These are phyloP conservation scores for Canna indica DNA, from an alignment of 176 grass and related monocot genomes.

Conservation along the genomic window DNA sequence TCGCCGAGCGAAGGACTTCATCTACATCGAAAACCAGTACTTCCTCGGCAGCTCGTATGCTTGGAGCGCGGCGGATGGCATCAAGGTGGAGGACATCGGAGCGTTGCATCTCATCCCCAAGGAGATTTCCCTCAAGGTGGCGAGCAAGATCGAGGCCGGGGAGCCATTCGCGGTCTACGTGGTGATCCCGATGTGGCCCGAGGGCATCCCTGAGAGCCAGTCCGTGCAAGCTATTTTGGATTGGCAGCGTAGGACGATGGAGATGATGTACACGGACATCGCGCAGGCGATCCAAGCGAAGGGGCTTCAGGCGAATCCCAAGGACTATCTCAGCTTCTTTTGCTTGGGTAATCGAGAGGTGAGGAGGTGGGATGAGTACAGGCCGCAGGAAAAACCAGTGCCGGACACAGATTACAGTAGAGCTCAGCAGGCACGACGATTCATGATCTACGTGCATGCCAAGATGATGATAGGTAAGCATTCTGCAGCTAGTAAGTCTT, in stretches of 20 bases:
- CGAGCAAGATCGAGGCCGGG: constrained; percentile 77
- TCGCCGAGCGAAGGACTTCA: constrained; percentile 40
- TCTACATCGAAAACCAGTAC: constrained; percentile 81
- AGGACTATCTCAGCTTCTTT: constrained; percentile 84
- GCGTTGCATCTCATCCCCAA: constrained; percentile 79
- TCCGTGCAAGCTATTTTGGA: constrained; percentile 93
- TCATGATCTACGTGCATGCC: constrained; percentile 98
- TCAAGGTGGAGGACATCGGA: constrained; percentile 53
- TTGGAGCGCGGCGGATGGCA: constrained; percentile 23
- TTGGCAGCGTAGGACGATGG: constrained; percentile 78
- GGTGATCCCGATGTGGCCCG: constrained; percentile 93
- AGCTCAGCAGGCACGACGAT: constrained; percentile 66
- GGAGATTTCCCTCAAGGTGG: constrained; percentile 82
- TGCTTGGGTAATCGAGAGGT: constrained; percentile 80
- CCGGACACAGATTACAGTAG: constrained; percentile 53
- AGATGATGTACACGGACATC: constrained; percentile 96
- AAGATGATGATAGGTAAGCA: constrained; percentile 89
- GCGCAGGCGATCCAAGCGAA: constrained; percentile 51
- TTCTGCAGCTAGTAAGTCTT: background rate
- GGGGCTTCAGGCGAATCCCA: constrained; percentile 54
- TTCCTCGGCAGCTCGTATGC: constrained; percentile 57
- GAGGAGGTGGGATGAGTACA: constrained; percentile 50
- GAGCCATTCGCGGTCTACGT: constrained; percentile 66
- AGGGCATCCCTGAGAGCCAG: constrained; percentile 70
- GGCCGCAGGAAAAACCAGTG: constrained; percentile 42